Evolutionary conservation across 1,139 yeast species (phyloP).

Genomic region (Pneumocystis oryctolagi): DNA sequence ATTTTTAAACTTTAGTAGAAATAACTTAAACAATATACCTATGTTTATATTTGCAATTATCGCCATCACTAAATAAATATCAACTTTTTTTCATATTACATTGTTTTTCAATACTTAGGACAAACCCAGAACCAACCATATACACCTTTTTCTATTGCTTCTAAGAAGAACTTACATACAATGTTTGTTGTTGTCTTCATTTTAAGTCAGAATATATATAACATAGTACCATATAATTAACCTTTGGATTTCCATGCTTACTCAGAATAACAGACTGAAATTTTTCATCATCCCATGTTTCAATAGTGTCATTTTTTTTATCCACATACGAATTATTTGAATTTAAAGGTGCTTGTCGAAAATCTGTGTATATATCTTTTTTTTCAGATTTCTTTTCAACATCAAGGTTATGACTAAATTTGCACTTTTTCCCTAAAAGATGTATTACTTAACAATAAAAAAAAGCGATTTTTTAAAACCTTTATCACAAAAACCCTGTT

Average conservation of each 20-base stretch:
- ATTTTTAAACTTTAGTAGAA: not conserved
- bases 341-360: constrained; percentile 30
- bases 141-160: constrained; percentile 92
- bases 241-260: constrained; percentile 72
- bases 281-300: constrained; percentile 92
- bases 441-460: not conserved
- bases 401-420: constrained; percentile 79
- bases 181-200: constrained; percentile 78
- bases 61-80: constrained; percentile 31
- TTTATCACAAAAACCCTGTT: constrained; percentile 58
- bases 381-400: constrained; percentile 79
- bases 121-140: constrained; percentile 99
- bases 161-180: constrained; percentile 85
- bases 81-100: not conserved
- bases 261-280: constrained; percentile 72
- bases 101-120: constrained; percentile 51
- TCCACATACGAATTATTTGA: not conserved
- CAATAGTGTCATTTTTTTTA: constrained; percentile 36
- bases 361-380: constrained; percentile 87
- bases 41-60: constrained; percentile 85
- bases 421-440: constrained; percentile 57
- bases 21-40: not conserved
- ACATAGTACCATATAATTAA: not conserved
- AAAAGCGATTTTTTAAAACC: not conserved
- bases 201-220: not conserved